Evolutionary conservation across 257 asterid genomes (phyloP), one percentile per base, ranked within the genome.

Genomic region (Capsicum baccatum): DNA sequence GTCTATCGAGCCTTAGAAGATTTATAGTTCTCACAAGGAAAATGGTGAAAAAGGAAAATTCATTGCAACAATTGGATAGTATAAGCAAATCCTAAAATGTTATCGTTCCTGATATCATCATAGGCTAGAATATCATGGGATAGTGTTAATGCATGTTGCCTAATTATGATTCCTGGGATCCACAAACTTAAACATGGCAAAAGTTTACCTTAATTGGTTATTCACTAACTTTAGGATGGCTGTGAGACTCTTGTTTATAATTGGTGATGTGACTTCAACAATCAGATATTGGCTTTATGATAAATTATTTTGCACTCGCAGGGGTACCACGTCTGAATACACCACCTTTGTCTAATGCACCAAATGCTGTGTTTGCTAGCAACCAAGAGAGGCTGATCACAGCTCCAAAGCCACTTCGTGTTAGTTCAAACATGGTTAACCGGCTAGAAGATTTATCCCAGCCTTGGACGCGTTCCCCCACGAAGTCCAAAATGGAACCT

Each of bases 381-480:
- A 64, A 87, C 87, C 93, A 83, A 83, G 99, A 91, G 86, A 93
- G 86, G 85, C 68, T 76, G 83, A 85, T 96, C 35, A 87, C 84
- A 60, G 93, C 94, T 90, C 99, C 99, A 63, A 95, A 94, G 91
- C 97, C 99, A 37, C 94, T 97, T 71, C 98, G 97, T 78, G 92
- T 97, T 83, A 84, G 92, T 87, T 93, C 98, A 10, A 91, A 94
- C 87, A 87, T 90, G 79, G 92, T 89, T 83, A 96, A 92, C 91
- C 94, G 90, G 66, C 88, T 97, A 64, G 99, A 97, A 83, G 99
- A 97, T 87, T 89, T 95, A 85, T 89, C 98, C 85, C 98, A 90
- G 90, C 99, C 99, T 79, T 97, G 99, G 99, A 97, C 99, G 64
- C 94, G 99, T 50, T 97, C 98, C 19, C 99, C 98, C 19, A 97